Evolutionary conservation across 306 rosid species (phyloP).

Genomic region (Vicia faba): DNA sequence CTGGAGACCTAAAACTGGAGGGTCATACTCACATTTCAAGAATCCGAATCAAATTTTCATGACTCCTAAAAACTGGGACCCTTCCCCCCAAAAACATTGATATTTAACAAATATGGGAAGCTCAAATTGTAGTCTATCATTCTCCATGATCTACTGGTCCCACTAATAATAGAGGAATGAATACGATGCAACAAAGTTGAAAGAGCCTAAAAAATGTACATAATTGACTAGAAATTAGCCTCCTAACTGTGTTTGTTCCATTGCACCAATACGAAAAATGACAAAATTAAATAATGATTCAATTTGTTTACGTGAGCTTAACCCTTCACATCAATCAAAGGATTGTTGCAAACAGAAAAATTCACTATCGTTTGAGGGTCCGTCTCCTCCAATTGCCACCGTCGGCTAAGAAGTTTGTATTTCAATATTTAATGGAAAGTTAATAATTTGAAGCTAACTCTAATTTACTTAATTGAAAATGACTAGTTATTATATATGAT

Average conservation of each 20-base stretch:
- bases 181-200: neutral
- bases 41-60: conserved; percentile 35
- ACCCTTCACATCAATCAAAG: conserved; percentile 25
- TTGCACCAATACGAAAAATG: conserved; percentile 24
- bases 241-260: conserved; percentile 28
- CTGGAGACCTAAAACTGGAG: conserved; percentile 18
- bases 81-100: neutral
- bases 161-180: conserved; percentile 35
- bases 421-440: neutral
- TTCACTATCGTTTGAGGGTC: conserved; percentile 33
- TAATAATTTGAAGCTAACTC: neutral
- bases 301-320: neutral
- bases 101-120: conserved; percentile 20
- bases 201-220: conserved; percentile 28
- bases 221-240: conserved; percentile 31
- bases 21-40: conserved; percentile 30
- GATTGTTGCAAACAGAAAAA: neutral
- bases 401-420: conserved; percentile 5
- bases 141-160: conserved; percentile 12
- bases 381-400: neutral
- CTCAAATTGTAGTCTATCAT: conserved; percentile 31
- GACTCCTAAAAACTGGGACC: conserved; percentile 13
- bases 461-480: too few species aligned
- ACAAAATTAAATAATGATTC: neutral
- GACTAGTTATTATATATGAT: too few species aligned